Evolutionary conservation across 441 rosid species (phyloP).

Genomic region (Erodium trifolium): DNA sequence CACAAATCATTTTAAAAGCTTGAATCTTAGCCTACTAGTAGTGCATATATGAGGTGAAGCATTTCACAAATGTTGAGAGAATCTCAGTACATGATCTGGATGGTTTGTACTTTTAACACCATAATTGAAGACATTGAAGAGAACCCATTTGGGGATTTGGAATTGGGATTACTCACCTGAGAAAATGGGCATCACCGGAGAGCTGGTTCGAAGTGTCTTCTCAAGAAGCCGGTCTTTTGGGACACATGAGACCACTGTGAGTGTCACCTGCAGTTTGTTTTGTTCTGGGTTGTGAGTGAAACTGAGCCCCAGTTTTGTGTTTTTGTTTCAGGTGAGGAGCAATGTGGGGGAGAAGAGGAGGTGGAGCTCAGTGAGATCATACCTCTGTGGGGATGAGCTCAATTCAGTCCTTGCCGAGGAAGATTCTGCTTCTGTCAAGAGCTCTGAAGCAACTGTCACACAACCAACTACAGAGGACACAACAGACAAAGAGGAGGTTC

Average conservation of each 20-base stretch:
- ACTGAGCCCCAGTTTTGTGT: not conserved
- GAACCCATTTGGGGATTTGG: slow-evolving; percentile 14
- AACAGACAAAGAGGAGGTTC: slow-evolving; percentile 19
- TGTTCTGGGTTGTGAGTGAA: too few relatives aligned
- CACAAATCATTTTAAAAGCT: too few relatives aligned
- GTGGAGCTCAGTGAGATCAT: slow-evolving; percentile 57
- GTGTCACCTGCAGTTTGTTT: slow-evolving; percentile 12
- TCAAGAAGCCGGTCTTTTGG: slow-evolving; percentile 44
- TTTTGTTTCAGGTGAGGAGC: slow-evolving; percentile 37
- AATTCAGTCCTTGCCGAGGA: slow-evolving; percentile 64
- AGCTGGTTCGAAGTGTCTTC: slow-evolving; percentile 57
- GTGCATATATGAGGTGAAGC: not conserved
- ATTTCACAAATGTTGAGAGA: slow-evolving; percentile 18
- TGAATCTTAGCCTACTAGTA: too few relatives aligned
- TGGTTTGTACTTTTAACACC: not conserved
- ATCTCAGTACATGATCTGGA: slow-evolving; percentile 16
- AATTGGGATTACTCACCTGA: slow-evolving; percentile 17
- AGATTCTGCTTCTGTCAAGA: slow-evolving; percentile 62
- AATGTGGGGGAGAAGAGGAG: slow-evolving; percentile 39
- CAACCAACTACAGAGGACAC: slow-evolving; percentile 30
- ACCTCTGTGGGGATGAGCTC: slow-evolving; percentile 64
- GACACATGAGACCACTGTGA: slow-evolving; percentile 37
- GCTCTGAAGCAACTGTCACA: slow-evolving; percentile 44
- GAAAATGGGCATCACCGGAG: slow-evolving; percentile 69
- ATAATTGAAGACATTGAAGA: too few relatives aligned